Evolutionary conservation across 768 basidiomycete species (phyloP).

Genomic region (Suillus ampliporus): DNA sequence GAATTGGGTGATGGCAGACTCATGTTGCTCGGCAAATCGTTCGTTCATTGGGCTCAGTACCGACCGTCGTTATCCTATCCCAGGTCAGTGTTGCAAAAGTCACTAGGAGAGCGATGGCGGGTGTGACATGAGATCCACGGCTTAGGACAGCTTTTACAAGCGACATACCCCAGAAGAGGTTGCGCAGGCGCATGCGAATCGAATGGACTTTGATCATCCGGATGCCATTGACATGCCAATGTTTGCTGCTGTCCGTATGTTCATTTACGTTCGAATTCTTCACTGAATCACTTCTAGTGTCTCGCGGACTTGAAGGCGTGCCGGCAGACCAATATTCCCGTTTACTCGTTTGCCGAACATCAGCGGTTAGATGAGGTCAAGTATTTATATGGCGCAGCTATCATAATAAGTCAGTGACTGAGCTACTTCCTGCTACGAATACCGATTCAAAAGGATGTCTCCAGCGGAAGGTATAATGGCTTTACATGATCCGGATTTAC

Average conservation of each 20-base stretch:
- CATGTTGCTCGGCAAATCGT: slow-evolving; percentile 87
- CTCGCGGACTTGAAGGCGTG: slow-evolving; percentile 85
- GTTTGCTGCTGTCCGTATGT: slow-evolving; percentile 70
- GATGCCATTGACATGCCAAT: slow-evolving; percentile 90
- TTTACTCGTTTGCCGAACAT: slow-evolving; percentile 93
- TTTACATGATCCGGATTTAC: slow-evolving; percentile 76
- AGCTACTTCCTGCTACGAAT: neutral
- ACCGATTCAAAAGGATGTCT: neutral
- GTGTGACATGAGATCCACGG: neutral
- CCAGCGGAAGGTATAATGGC: slow-evolving; percentile 92
- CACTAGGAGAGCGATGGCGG: neutral
- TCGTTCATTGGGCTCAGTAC: slow-evolving; percentile 79
- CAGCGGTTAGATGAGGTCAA: slow-evolving; percentile 80
- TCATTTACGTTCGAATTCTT: neutral
- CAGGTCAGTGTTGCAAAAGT: slow-evolving; percentile 53
- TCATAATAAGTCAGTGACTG: slow-evolving; percentile 72
- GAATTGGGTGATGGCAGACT: slow-evolving; percentile 52
- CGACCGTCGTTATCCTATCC: slow-evolving; percentile 89
- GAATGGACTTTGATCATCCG: slow-evolving; percentile 90
- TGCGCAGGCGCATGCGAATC: slow-evolving; percentile 78
- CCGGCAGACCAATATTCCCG: slow-evolving; percentile 85
- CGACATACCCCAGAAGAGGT: slow-evolving; percentile 79
- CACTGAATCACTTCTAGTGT: slow-evolving; percentile 55
- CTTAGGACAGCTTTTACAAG: slow-evolving; percentile 94
- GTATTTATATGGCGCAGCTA: slow-evolving; percentile 91